Evolutionary conservation across 257 asterid genomes (phyloP).

Genomic region (Solanum sparsipilum): DNA sequence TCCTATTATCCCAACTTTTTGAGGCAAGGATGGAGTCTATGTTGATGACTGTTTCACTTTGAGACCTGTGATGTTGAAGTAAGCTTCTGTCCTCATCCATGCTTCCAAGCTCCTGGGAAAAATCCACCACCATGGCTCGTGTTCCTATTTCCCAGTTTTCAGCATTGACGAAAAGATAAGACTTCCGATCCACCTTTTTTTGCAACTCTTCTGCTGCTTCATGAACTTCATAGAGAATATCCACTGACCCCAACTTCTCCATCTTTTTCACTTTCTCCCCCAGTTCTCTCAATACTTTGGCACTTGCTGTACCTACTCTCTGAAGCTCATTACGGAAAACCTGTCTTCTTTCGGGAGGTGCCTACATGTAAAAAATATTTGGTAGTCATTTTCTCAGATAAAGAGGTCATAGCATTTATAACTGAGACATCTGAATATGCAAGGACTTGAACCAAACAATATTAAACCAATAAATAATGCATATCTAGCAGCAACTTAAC

Average conservation of each 20-base stretch:
- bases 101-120: slow-evolving; percentile 15
- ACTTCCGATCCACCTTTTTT: slow-evolving; percentile 40
- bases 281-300: slow-evolving; percentile 40
- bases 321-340: slow-evolving; percentile 53
- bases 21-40: slow-evolving; percentile 14
- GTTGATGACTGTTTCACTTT: slow-evolving; percentile 33
- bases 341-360: slow-evolving; percentile 58
- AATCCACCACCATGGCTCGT: slow-evolving; percentile 13
- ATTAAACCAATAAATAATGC: background rate
- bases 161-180: slow-evolving; percentile 57
- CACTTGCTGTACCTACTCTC: slow-evolving; percentile 47
- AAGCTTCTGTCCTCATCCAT: slow-evolving; percentile 8
- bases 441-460: background rate
- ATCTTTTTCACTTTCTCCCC: slow-evolving; percentile 50
- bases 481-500: background rate
- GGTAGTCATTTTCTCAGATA: background rate
- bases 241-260: slow-evolving; percentile 42
- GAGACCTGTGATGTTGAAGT: slow-evolving; percentile 19
- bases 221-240: slow-evolving; percentile 29
- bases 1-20: slow-evolving; percentile 35
- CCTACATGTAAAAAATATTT: slow-evolving; percentile 18
- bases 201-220: slow-evolving; percentile 42
- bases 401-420: background rate
- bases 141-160: slow-evolving; percentile 55
- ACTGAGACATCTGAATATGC: background rate